Base-by-base conservation (phyloP, 345 rosid species). In the Ricinus communis region DNA sequence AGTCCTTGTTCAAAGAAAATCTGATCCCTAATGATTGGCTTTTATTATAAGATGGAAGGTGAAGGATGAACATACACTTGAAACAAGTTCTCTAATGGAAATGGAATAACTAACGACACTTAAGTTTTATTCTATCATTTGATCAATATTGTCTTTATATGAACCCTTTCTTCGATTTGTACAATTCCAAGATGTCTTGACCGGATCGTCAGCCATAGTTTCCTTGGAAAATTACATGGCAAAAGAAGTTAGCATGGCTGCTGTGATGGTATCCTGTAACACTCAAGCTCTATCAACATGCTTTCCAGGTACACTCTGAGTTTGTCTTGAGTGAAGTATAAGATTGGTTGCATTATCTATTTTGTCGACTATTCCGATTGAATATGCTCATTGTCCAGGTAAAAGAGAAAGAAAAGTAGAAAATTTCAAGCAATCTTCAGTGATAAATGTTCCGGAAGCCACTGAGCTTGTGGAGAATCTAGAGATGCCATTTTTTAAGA, bases 401-500 rank as follows among this genome's bases (percentile, higher is more conserved):
- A n/a, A n/a, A n/a, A n/a, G n/a, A 15, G 62, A 41, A 46, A 18
- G n/a, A 69, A 13, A 21, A 50, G 19, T 7, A 31, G 70, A 54
- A 15, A 3, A 8, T 22, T 18, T 28, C 38, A 7, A 3, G 14
- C 57, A 68, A 47, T 31, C 4, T 68, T 15, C 28, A 64, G 27
- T 19, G 12, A 49, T 27, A 27, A 59, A 21, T 30, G 50, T 70
- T 7, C 15, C 8, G 11, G 55, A 21, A 22, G 50, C 59, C 11
- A 15, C 4, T 14, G 46, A 4, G 33, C 30, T 54, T 0, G 55
- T 51, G 0, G 47, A 56, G 43, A 27, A 65, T 57, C 62, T 5
- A 25, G 33, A 10, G 51, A 21, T 67, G 43, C 78, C 71, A 57
- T 69, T 75, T 60, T 46, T 72, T 41, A 76, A 76, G 66, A 25